Base-by-base conservation (phyloP, 2,329 filamentous ascomycete genomes). In the Trichoderma guizhouense region DNA sequence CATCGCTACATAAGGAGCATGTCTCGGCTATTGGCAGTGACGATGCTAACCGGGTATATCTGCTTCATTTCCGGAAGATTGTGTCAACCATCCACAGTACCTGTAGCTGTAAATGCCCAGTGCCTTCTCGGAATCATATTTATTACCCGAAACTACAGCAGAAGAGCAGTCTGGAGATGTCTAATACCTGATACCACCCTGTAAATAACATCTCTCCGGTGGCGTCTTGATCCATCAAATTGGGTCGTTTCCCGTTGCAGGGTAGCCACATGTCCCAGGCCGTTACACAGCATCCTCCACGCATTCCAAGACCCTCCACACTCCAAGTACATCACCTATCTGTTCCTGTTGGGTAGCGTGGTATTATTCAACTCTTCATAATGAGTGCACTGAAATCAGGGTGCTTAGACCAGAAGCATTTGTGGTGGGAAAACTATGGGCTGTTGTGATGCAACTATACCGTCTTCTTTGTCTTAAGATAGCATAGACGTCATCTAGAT, bases 1-100 rank as follows among this genome's bases (percentile, higher is more conserved):
- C n/a, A 9, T 36, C 43, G 3, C 43, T 12, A 18, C 5, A 55
- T 18, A 36, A 18, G 8, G 43, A 36, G 21, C n/a, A 55, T 68
- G 65, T 68, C 65, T 68, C 65, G 36, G 65, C 36, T 68, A n/a
- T 26, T 47, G 26, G 55, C 55, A 47, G 55, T 43, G 15, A 43
- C 7, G 47, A 66, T 51, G 2, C 4, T 18, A 39, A 2, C 60
- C 3, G 18, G 15, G 34, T 14, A 5, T 21, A 21, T 51, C 8
- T 64, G 12, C 61, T 18, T 21, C n/a, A 18, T 28, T 9, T 36
- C 3, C 8, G 3, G 3, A 5, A n/a, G 1, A 32, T 26, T 24
- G 34, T 14, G 11, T 21, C 28, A 34, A 43, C 32, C 5, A 43
- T 43, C 15, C 15, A 43, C 39, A n/a, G 15, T 1, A 60, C 2